Evolutionary conservation across 345 rosid species (phyloP).

Genomic region (Syzygium jambos): DNA sequence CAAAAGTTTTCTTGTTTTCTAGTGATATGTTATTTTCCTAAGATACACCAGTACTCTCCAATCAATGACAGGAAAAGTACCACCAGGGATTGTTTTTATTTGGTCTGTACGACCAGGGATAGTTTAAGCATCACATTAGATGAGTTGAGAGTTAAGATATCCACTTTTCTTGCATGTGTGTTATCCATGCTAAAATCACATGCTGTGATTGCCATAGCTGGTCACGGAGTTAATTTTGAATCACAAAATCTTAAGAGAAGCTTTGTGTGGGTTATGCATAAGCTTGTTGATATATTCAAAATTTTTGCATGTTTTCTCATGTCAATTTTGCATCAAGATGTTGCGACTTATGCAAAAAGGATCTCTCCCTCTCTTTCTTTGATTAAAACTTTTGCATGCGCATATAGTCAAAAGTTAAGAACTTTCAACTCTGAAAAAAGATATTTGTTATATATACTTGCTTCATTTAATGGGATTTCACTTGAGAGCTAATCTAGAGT

Average conservation of each 20-base stretch:
- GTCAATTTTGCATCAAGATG: background rate
- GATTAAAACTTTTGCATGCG: background rate
- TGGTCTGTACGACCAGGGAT: background rate
- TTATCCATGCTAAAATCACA: background rate
- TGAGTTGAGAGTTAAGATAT: background rate
- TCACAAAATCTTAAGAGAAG: background rate
- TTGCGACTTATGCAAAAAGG: background rate
- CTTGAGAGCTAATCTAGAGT: background rate
- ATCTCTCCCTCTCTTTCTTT: background rate
- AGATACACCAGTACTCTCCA: background rate
- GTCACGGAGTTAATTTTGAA: background rate
- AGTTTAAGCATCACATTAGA: background rate
- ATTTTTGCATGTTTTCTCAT: background rate
- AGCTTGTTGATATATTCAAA: background rate
- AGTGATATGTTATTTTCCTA: background rate
- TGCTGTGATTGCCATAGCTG: background rate
- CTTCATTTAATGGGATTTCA: background rate
- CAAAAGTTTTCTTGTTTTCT: background rate
- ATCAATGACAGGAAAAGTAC: background rate
- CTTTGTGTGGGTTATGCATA: background rate
- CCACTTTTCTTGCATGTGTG: background rate
- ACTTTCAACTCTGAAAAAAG: background rate
- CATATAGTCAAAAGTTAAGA: background rate
- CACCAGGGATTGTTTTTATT: background rate
- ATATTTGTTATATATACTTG: background rate